Evolutionary conservation across 2,329 filamentous ascomycete genomes (phyloP), one percentile per base, ranked within the genome.

Genomic region (Ophiostoma australiae): DNA sequence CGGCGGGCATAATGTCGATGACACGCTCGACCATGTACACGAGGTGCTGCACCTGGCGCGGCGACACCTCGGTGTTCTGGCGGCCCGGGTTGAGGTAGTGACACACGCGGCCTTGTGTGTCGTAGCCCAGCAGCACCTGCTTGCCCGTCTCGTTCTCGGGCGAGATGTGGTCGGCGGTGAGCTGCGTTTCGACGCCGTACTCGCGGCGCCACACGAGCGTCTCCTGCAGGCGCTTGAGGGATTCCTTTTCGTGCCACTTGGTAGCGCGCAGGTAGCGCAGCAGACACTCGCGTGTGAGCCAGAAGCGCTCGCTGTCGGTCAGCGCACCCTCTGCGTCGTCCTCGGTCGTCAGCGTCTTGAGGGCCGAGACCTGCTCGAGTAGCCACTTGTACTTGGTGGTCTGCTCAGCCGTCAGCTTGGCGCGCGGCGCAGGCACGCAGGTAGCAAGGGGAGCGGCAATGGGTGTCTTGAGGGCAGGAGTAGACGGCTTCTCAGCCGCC

Each of bases 121-220:
- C 95, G 80, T 89, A 99, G 61, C 95, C 95, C 27, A 95, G 80
- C 72, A 97, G 85, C 72, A 97, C 85, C 80, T 98, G 94, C 84
- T 99, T 99, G 75, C 95, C 95, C 11, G 94, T 98, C 82, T 94
- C 93, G 80, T 97, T 97, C 83, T 99, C 95, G 15, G 91, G 89
- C 0, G 91, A 93, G 77, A 98, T 94, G 81, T 97, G 91, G 10
- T 97, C 94, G 11, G 91, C 84, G 0, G 92, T 94, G 77, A 93
- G 87, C 70, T 86, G 89, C 73, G 91, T 87, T 39, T 67, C 66
- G 71, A 96, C 84, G 67, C 93, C 93, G 77, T 97, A 99, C 77
- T 97, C 93, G 71, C 94, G 87, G 67, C 95, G 89, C 95, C 95
- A 99, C 72, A 87, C 86, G 71, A 98, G 82, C 0, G 94, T 97